These are phyloP conservation scores for Xerophyta viscosa DNA, from an alignment of 106 monocot genomes.

Conservation along the genomic window DNA sequence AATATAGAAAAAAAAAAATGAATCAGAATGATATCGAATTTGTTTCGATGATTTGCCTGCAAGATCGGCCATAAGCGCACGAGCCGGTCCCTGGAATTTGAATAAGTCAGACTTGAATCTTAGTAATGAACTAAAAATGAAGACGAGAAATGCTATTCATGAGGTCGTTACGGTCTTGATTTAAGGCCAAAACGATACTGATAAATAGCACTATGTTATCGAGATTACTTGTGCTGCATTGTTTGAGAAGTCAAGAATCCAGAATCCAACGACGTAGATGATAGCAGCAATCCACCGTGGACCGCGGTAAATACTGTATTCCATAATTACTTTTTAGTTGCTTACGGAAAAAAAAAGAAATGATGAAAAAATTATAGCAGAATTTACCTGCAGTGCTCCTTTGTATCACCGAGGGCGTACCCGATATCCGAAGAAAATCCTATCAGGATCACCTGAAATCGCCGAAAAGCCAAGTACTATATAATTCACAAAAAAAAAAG, in stretches of 20 bases:
- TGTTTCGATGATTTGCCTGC: slow-evolving; percentile 78
- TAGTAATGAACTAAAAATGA: no score
- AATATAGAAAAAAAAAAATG: no score
- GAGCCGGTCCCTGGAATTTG: slow-evolving; percentile 71
- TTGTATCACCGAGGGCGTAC: slow-evolving; percentile 73
- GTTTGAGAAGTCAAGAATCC: slow-evolving; percentile 92
- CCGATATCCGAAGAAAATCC: slow-evolving; percentile 91
- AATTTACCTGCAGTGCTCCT: slow-evolving; percentile 83
- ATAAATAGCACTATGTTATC: no score
- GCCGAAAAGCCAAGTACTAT: neutral
- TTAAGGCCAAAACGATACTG: no score
- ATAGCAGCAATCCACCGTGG: slow-evolving; percentile 75
- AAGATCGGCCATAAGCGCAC: slow-evolving; percentile 95
- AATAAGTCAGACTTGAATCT: no score
- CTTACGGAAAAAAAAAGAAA: neutral
- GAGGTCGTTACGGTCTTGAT: no score
- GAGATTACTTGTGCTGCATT: slow-evolving; percentile 81
- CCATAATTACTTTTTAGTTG: neutral
- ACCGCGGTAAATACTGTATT: slow-evolving; percentile 62
- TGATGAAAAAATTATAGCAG: no score
- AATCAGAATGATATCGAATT: no score
- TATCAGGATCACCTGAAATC: slow-evolving; percentile 60
- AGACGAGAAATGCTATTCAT: no score
- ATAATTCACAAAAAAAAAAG: neutral
- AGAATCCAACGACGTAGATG: slow-evolving; percentile 84